These are phyloP conservation scores for Rhodotorula taiwanensis DNA, from an alignment of 768 basidiomycete species.

Conservation along the genomic window DNA sequence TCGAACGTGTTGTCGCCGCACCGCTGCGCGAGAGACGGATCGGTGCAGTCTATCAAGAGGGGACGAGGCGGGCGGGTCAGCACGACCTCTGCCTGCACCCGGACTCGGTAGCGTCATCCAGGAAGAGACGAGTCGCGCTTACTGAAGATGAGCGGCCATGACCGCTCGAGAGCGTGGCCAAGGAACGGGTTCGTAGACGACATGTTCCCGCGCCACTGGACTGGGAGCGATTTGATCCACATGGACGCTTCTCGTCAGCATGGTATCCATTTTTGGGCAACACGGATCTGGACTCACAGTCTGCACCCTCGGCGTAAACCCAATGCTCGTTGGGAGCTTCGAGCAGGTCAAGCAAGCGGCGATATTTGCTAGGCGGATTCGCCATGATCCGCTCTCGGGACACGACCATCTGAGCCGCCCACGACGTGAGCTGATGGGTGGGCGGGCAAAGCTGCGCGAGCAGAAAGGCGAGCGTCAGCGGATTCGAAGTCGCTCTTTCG, in stretches of 20 bases:
- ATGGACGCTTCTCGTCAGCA: too few species aligned
- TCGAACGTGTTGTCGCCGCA: conserved; percentile 15
- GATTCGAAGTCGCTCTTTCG: neutral
- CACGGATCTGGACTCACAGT: conserved; percentile 3
- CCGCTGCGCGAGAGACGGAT: neutral
- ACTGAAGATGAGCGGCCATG: conserved; percentile 21
- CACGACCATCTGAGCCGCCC: conserved; percentile 43
- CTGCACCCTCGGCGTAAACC: conserved; percentile 1
- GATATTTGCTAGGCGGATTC: conserved; percentile 38
- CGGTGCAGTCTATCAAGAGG: conserved; percentile 19
- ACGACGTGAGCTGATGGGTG: conserved; percentile 38
- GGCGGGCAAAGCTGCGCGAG: conserved; percentile 28
- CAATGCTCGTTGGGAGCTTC: conserved; percentile 22
- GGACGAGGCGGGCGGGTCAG: neutral
- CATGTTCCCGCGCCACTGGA: neutral
- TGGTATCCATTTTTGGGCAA: too few species aligned
- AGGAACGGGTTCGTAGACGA: conserved; percentile 2
- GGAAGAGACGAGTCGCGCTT: neutral
- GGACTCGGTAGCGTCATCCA: neutral
- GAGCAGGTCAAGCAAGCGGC: conserved; percentile 23
- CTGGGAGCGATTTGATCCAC: too few species aligned
- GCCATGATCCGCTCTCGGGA: conserved; percentile 40
- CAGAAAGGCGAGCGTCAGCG: neutral
- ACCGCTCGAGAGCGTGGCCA: conserved; percentile 15
- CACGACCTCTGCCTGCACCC: neutral